Evolutionary conservation across 495 filamentous ascomycete genomes (phyloP).

Genomic region (Durotheca rogersii): DNA sequence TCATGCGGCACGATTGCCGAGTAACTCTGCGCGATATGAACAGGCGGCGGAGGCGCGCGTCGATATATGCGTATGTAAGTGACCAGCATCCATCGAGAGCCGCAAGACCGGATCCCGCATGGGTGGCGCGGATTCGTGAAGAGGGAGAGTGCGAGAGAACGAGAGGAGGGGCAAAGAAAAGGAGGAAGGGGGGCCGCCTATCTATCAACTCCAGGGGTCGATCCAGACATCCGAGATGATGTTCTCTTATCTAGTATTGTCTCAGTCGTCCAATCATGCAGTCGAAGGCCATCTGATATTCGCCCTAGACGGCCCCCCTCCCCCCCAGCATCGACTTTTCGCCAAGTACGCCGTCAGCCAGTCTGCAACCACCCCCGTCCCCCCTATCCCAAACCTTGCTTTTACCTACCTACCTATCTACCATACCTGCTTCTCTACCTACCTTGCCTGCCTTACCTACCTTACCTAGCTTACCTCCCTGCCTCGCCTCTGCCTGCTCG

Average conservation of each 20-base stretch:
- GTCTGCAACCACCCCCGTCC: neutral
- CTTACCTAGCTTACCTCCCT: slow-evolving; percentile 25
- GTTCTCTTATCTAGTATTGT: slow-evolving; percentile 31
- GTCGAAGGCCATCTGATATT: slow-evolving; percentile 13
- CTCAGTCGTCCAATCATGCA: slow-evolving; percentile 21
- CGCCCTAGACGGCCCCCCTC: slow-evolving; percentile 26
- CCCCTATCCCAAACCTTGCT: no score
- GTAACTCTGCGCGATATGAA: no score
- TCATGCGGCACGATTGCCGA: no score
- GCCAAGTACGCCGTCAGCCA: slow-evolving; percentile 21
- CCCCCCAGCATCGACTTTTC: slow-evolving; percentile 24
- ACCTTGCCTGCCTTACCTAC: no score
- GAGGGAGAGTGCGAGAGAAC: no score
- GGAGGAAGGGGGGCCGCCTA: no score
- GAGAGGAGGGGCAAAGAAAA: no score
- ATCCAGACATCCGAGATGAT: slow-evolving; percentile 23
- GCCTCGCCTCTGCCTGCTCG: slow-evolving; percentile 12
- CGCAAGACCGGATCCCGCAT: slow-evolving; percentile 20
- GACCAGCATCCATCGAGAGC: no score
- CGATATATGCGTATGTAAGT: no score
- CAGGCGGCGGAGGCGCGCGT: no score
- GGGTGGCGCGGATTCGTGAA: slow-evolving; percentile 21
- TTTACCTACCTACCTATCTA: no score
- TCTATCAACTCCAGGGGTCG: slow-evolving; percentile 15
- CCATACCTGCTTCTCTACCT: no score